These are phyloP conservation scores for Yamadazyma laniorum DNA, from an alignment of 805 yeast species.

Conservation along the genomic window DNA sequence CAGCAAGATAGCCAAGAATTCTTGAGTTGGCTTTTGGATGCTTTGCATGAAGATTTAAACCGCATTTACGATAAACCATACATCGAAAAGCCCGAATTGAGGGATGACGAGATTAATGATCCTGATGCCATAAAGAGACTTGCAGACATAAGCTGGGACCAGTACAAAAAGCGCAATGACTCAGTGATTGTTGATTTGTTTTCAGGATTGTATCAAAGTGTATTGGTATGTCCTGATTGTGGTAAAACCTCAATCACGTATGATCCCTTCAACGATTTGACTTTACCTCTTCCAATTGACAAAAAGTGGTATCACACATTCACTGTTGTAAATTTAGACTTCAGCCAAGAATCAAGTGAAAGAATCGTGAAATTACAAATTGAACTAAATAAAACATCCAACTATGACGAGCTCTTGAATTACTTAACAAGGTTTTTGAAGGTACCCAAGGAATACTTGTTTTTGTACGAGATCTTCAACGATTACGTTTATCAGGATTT, in stretches of 20 bases:
- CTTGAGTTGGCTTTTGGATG: conserved; percentile 81
- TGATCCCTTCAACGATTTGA: conserved; percentile 89
- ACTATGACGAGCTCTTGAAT: conserved; percentile 58
- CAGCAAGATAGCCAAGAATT: conserved; percentile 97
- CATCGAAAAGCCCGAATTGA: conserved; percentile 81
- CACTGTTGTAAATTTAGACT: conserved; percentile 54
- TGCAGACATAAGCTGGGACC: conserved; percentile 77
- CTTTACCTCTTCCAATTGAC: conserved; percentile 81
- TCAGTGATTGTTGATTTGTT: conserved; percentile 83
- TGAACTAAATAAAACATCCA: conserved; percentile 65
- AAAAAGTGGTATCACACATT: conserved; percentile 70
- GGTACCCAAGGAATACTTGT: conserved; percentile 25
- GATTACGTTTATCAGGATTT: conserved; percentile 68
- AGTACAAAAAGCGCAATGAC: conserved; percentile 77
- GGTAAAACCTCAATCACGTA: conserved; percentile 78
- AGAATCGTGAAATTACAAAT: conserved; percentile 54
- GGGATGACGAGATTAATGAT: conserved; percentile 59
- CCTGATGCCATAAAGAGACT: conserved; percentile 52
- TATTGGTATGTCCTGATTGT: conserved; percentile 85
- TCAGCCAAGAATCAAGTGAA: conserved; percentile 3
- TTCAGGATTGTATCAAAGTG: conserved; percentile 88
- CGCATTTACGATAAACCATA: conserved; percentile 80
- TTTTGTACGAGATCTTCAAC: conserved; percentile 51
- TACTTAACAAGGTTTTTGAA: conserved; percentile 54
- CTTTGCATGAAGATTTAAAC: conserved; percentile 89